Evolutionary conservation across 192 early-diverging fungal species (phyloP).

Genomic region (Backusella tarrabulga): DNA sequence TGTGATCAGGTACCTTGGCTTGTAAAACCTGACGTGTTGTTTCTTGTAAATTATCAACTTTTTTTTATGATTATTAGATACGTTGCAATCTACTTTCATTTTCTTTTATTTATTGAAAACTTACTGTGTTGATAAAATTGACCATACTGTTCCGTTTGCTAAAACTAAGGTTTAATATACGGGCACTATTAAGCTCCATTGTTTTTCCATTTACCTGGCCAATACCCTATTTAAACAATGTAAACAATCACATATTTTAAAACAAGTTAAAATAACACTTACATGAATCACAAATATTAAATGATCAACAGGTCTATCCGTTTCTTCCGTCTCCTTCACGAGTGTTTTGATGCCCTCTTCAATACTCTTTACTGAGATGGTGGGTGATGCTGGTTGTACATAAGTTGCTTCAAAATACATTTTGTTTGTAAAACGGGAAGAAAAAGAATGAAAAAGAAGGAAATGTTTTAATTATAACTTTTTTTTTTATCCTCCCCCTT

Average conservation of each 20-base stretch:
- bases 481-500: not conserved
- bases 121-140: slow-evolving; percentile 42
- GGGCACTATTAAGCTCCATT: not conserved
- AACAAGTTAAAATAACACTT: not conserved
- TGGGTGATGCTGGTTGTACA: slow-evolving; percentile 26
- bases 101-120: not conserved
- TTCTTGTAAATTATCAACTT: slow-evolving; percentile 38
- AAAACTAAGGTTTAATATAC: not conserved
- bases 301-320: slow-evolving; percentile 31
- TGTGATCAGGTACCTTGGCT: slow-evolving; percentile 37
- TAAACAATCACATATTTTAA: not conserved
- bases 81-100: no score
- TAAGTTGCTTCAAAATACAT: slow-evolving; percentile 37
- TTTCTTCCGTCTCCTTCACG: not conserved
- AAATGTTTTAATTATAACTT: not conserved
- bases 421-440: not conserved
- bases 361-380: not conserved
- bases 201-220: slow-evolving; percentile 25
- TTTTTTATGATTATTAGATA: not conserved
- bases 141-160: slow-evolving; percentile 45
- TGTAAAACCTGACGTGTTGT: slow-evolving; percentile 38
- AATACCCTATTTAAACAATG: slow-evolving; percentile 24
- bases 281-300: slow-evolving; percentile 41
- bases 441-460: not conserved
- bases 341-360: not conserved